Conservation (phyloP, 2,329 filamentous ascomycete genomes). For the Stemphylium vesicarium region DNA sequence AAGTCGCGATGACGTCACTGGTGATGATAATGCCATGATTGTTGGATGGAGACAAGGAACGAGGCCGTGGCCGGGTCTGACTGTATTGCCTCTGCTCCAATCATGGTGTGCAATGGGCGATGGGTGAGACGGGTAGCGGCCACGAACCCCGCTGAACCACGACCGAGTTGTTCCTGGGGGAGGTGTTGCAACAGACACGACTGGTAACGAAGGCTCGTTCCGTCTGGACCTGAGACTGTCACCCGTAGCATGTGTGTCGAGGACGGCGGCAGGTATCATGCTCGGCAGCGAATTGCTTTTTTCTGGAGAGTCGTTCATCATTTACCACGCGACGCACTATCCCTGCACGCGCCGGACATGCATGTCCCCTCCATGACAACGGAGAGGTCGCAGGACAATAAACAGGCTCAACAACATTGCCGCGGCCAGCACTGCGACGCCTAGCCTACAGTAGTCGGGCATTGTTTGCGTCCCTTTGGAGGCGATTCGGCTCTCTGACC, state of each 20-base stretch:
- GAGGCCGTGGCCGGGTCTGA: background rate
- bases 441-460: background rate
- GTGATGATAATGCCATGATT: background rate
- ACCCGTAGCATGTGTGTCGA: background rate
- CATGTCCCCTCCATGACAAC: constrained; percentile 27
- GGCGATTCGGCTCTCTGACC: background rate
- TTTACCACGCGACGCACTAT: constrained; percentile 14
- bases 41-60: background rate
- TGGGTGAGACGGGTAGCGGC: constrained; percentile 17
- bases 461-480: background rate
- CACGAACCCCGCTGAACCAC: constrained; percentile 10
- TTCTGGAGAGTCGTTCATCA: constrained; percentile 5
- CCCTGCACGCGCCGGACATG: constrained; percentile 30
- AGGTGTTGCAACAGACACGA: background rate
- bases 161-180: background rate
- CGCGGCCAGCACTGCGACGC: background rate
- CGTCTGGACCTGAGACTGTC: background rate
- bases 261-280: too few species aligned
- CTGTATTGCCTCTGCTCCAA: background rate
- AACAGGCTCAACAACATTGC: constrained; percentile 8
- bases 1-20: constrained; percentile 4
- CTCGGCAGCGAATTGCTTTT: background rate
- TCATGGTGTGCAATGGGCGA: background rate
- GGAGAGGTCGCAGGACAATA: constrained; percentile 16
- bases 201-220: background rate